Evolutionary conservation across 768 basidiomycete species (phyloP), one percentile per base, ranked within the genome.

Genomic region (Vishniacozyma victoriae): DNA sequence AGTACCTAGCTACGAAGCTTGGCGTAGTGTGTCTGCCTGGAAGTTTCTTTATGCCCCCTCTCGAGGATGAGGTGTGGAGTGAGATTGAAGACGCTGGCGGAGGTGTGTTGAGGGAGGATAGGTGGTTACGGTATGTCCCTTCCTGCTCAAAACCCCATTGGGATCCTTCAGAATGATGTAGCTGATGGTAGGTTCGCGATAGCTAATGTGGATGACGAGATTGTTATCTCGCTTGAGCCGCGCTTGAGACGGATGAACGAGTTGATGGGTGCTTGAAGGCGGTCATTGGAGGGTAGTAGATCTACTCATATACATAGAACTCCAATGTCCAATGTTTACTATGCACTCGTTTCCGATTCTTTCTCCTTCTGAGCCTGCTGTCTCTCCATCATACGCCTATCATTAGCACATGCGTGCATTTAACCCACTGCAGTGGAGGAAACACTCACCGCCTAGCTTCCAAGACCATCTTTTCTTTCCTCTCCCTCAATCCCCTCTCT

Each of bases 1-100:
- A 75, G 61, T 73, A 79, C 20, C 73, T 89, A 25, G 86, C 81
- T 4, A 64, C 71, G 54, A 77, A 82, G 58, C 61, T 78, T 1
- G 87, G 87, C 1, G 79, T 89, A 0, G 72, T 86, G 4, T 75
- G 76, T 1, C 75, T 89, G 2, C 87, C 87, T 1, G 80, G 78
- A 1, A 71, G 72, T 0, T 86, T 87, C 68, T 86, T 87, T 59
- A 69, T 68, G 64, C 72, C 71, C 4, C 60, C 48, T 37, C 24
- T 52, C 27, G 60, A 44, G n/a, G 55, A 48, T 41, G 54, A 50
- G 22, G 36, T 47, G 37, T 61, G 39, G 35, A 48, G 62, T 42
- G 62, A 68, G 29, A 50, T 67, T 26, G 59, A 57, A 35, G 23
- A 40, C 12, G 43, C 19, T 13, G 69, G 45, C 33, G 50, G 63